Evolutionary conservation across 2,329 filamentous ascomycete species (phyloP), one percentile per base, ranked within the genome.

Genomic region (Fusarium tjaetaba): DNA sequence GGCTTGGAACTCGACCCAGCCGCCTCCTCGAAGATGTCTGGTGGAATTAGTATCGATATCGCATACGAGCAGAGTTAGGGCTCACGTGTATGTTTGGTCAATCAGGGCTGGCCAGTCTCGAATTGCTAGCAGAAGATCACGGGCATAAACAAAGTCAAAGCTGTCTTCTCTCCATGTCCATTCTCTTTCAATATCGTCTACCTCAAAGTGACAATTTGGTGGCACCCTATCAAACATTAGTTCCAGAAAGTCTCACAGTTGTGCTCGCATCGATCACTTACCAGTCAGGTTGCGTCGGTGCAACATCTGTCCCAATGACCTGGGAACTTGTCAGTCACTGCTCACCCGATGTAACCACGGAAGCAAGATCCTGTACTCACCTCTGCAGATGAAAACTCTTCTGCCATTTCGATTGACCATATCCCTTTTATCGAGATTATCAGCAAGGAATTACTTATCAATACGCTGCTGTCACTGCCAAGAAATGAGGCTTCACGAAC

Each of bases 361-460:
- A 20, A 52, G n/a, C 18, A n/a, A 55, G 51, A 41, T 30, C 8
- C 10, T 41, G 18, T 15, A 43, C 71, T 61, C 51, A 71, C 71
- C 26, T 76, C 69, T 8, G 74, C 74, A 15, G 55, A 70, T 11
- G 74, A 49, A 5, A 64, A 69, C 13, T 75, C 64, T 34, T 18
- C 87, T 82, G 43, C 86, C 87, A 80, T 73, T 38, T 81, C 79
- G 15, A 80, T 80, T 4, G 77, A 76, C 80, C 80, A 81, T 52
- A 81, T 79, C 22, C 79, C 76, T 51, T 18, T 14, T 5, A 10
- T 10, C 22, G 14, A 20, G 2, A 2, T 7, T 10, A 2, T 51
- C 22, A 51, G 30, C 5, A 14, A 24, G 30, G 4, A 13, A 20
- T 64, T 4, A 3, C 18, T 11, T 13, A 15, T 38, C n/a, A 15